phyloP scores from a whole-genome alignment of 768 basidiomycete species.

The Psilocybe cyanescens region DNA sequence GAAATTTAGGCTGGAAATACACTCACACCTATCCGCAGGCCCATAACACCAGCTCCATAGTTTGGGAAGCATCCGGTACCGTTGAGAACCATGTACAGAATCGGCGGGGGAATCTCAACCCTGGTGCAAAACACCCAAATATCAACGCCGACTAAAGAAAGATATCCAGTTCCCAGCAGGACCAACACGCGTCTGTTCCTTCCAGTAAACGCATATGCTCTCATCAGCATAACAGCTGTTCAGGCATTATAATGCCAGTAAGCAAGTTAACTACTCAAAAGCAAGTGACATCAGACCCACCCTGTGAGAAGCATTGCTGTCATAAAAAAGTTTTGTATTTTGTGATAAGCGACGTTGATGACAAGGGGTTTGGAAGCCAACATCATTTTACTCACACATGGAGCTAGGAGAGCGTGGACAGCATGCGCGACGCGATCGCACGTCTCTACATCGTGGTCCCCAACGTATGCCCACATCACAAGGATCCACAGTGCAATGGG shows the following conservation, averaged over 20 bases:
- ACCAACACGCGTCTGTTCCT: slow-evolving; percentile 31
- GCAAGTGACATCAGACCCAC: slow-evolving; percentile 16
- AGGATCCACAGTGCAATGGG: slow-evolving; percentile 37
- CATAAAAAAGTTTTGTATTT: neutral
- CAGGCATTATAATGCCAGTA: neutral
- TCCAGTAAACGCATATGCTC: slow-evolving; percentile 46
- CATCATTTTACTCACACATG: slow-evolving; percentile 29
- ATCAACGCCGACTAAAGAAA: slow-evolving; percentile 31
- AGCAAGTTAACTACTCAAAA: neutral
- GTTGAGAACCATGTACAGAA: slow-evolving; percentile 23
- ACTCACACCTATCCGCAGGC: slow-evolving; percentile 35
- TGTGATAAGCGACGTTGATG: neutral
- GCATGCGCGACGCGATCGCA: slow-evolving; percentile 32
- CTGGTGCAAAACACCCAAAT: slow-evolving; percentile 39
- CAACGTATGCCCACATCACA: slow-evolving; percentile 38
- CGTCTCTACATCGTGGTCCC: slow-evolving; percentile 28
- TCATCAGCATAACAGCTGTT: slow-evolving; percentile 45
- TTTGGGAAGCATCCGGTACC: slow-evolving; percentile 42
- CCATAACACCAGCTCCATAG: slow-evolving; percentile 32
- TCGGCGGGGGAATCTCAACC: slow-evolving; percentile 23
- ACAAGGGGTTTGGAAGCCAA: neutral
- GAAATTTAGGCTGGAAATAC: slow-evolving; percentile 1
- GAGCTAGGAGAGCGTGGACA: slow-evolving; percentile 33
- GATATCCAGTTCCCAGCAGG: slow-evolving; percentile 31
- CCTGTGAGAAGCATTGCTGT: slow-evolving; percentile 44